phyloP scores from a whole-genome alignment of 1,284 basidiomycete species.

The Ganoderma meredithae region DNA sequence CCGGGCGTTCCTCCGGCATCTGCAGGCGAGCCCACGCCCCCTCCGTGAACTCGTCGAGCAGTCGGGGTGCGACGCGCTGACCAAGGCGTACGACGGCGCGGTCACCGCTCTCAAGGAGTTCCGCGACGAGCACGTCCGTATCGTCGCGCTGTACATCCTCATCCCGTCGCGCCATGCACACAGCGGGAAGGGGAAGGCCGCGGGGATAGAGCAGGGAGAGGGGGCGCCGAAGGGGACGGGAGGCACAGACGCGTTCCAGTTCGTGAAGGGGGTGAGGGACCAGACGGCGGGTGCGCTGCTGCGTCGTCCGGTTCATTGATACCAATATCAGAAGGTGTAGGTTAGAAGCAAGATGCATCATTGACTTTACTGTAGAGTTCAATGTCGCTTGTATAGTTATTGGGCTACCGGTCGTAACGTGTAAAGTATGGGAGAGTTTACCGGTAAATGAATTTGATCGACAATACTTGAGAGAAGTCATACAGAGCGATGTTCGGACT shows the following conservation, averaged over 20 bases:
- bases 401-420: too few relatives aligned
- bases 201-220: slow-evolving; percentile 13
- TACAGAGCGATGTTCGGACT: too few relatives aligned
- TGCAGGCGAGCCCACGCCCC: slow-evolving; percentile 68
- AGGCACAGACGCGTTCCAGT: slow-evolving; percentile 83
- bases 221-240: slow-evolving; percentile 78
- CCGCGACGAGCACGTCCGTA: slow-evolving; percentile 88
- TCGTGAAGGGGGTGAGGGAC: slow-evolving; percentile 83
- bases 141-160: slow-evolving; percentile 87
- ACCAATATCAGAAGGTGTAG: not conserved
- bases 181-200: not conserved
- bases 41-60: slow-evolving; percentile 60
- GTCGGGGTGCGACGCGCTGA: slow-evolving; percentile 44
- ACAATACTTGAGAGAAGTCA: too few relatives aligned
- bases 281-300: slow-evolving; percentile 63
- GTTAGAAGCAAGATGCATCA: not conserved
- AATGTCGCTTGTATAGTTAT: not conserved
- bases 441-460: too few relatives aligned
- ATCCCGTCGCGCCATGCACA: slow-evolving; percentile 59
- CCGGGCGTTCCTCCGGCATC: slow-evolving; percentile 86
- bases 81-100: slow-evolving; percentile 77
- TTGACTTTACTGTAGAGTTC: not conserved
- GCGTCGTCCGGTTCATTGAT: slow-evolving; percentile 1
- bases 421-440: too few relatives aligned
- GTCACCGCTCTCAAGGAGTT: slow-evolving; percentile 81